A percentile compares a stretch with the other conserved stretches of the same genome.
These are phyloP conservation scores for Striga asiatica DNA, from an alignment of 257 asterid genomes.

Conservation along the genomic window DNA sequence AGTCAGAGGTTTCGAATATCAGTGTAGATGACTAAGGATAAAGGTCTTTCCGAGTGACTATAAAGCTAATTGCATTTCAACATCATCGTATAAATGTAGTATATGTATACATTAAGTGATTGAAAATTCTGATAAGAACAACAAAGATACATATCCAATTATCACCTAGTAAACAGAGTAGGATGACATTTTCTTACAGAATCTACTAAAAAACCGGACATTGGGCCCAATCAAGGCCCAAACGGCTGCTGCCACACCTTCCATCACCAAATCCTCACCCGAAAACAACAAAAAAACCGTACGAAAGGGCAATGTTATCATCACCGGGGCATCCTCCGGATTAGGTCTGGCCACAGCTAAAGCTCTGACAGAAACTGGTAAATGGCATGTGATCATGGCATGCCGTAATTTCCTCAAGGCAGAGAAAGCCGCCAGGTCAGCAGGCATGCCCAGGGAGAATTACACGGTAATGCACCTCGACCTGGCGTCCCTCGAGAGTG, in stretches of 20 bases:
- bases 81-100: too few relatives aligned
- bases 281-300: slow-evolving; percentile 55
- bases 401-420: slow-evolving; percentile 86
- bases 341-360: slow-evolving; percentile 81
- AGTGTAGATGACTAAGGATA: too few relatives aligned
- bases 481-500: slow-evolving; percentile 78
- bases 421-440: slow-evolving; percentile 62
- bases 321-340: slow-evolving; percentile 85
- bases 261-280: slow-evolving; percentile 27
- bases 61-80: too few relatives aligned
- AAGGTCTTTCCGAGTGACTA: too few relatives aligned
- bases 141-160: too few relatives aligned
- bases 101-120: too few relatives aligned
- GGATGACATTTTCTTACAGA: slow-evolving; percentile 2
- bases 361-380: slow-evolving; percentile 64
- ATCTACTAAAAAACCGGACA: slow-evolving; percentile 22
- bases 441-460: slow-evolving; percentile 57
- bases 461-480: slow-evolving; percentile 76
- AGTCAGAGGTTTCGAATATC: neutral
- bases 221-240: slow-evolving; percentile 42
- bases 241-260: slow-evolving; percentile 46
- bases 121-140: too few relatives aligned
- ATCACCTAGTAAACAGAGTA: too few relatives aligned
- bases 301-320: slow-evolving; percentile 51
- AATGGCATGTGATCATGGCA: slow-evolving; percentile 86